Evolutionary conservation across 2,329 filamentous ascomycete species (phyloP), one percentile per base, ranked within the genome.

Genomic region (Xylariomycetidae sp.): DNA sequence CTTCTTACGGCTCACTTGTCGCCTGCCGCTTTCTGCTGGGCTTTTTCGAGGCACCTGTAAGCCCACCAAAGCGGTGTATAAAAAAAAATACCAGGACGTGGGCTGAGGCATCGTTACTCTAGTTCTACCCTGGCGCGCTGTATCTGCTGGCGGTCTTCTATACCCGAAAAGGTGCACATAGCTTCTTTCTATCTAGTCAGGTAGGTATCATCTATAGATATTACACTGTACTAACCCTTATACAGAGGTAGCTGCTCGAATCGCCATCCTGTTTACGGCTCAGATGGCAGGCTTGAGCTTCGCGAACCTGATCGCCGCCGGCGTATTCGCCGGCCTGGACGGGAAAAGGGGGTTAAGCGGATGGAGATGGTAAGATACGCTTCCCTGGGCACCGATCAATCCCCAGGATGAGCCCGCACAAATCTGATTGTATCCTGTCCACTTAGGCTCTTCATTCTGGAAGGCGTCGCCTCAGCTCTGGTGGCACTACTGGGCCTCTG

Each of bases 131-230:
- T 0, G 60, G 61, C 5, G 61, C 61, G 0, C 44, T 69, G 4
- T 65, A 70, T 30, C 61, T 69, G 22, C 50, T 72, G 4, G 63
- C 62, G 2, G 62, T 67, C 25, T 72, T 66, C 52, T 72, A 72
- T 50, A 70, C 66, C 3, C 57, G 65, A 27, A 63, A 64, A 44
- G n/a, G n/a, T n/a, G n/a, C n/a, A n/a, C n/a, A n/a, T n/a, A n/a
- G n/a, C n/a, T n/a, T n/a, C n/a, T n/a, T n/a, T n/a, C n/a, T n/a
- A n/a, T n/a, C n/a, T n/a, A 40, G 44, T 47, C 2, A 35, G 34
- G 27, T 14, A 17, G 29, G 6, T 29, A 9, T 4, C 4, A 11
- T 2, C 22, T 17, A 14, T 13, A 4, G 14, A 10, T 16, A 5
- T 6, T 4, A 20, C n/a, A 31, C 18, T 4, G 11, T 37, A 6